These are phyloP conservation scores for Nectriaceae sp. DNA, from an alignment of 2,329 filamentous ascomycete species.

Conservation along the genomic window DNA sequence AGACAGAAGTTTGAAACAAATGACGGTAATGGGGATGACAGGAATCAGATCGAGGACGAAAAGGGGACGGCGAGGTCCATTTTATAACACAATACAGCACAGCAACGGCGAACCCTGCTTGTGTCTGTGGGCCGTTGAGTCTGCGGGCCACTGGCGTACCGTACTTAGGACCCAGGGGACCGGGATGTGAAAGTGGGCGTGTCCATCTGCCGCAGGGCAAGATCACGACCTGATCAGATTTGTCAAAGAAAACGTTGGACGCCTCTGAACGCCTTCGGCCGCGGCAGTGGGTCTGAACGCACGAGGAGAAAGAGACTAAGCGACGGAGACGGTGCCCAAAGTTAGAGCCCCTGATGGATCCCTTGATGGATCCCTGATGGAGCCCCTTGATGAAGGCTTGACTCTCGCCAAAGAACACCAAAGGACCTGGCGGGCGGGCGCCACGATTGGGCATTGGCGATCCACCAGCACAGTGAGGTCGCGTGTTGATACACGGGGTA, in stretches of 20 bases:
- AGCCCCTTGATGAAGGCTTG: too few species aligned
- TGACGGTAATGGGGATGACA: slow-evolving; percentile 22
- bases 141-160: too few species aligned
- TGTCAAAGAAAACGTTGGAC: not conserved
- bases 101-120: not conserved
- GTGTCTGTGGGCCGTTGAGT: too few species aligned
- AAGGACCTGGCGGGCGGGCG: slow-evolving; percentile 4
- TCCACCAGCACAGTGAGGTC: slow-evolving; percentile 12
- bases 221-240: not conserved
- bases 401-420: too few species aligned
- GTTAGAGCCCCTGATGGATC: not conserved
- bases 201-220: not conserved
- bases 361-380: not conserved
- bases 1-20: slow-evolving; percentile 28
- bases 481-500: slow-evolving; percentile 11
- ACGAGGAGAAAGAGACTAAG: not conserved
- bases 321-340: not conserved
- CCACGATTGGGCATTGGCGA: slow-evolving; percentile 17
- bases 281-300: not conserved
- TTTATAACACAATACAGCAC: slow-evolving; percentile 28
- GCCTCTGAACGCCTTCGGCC: not conserved
- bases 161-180: not conserved
- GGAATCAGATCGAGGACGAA: slow-evolving; percentile 14
- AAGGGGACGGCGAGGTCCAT: slow-evolving; percentile 23
- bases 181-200: not conserved